Evolutionary conservation across 2,329 filamentous ascomycete genomes (phyloP).

Genomic region (Exutisphaerella laricina): DNA sequence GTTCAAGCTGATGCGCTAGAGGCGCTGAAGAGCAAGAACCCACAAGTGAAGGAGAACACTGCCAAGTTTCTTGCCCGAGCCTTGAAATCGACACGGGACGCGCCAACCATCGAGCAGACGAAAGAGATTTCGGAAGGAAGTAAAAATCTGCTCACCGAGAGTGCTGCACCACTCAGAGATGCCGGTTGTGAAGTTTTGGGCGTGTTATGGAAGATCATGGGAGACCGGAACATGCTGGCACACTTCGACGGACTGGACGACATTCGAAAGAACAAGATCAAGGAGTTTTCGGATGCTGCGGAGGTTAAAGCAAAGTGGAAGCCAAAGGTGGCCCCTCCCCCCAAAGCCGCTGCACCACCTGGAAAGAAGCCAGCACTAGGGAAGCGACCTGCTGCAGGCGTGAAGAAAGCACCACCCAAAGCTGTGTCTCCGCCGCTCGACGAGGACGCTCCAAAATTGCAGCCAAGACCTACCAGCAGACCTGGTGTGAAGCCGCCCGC

Average conservation of each 20-base stretch:
- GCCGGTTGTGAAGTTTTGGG: slow-evolving; percentile 89
- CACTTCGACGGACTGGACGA: slow-evolving; percentile 91
- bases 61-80: slow-evolving; percentile 90
- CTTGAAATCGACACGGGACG: slow-evolving; percentile 73
- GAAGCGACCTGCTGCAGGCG: slow-evolving; percentile 39
- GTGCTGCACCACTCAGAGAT: slow-evolving; percentile 75
- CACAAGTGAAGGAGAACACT: slow-evolving; percentile 92
- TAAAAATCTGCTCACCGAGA: slow-evolving; percentile 87
- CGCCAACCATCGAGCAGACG: slow-evolving; percentile 78
- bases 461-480: slow-evolving; percentile 55
- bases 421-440: slow-evolving; percentile 38
- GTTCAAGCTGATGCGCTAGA: slow-evolving; percentile 86
- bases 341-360: slow-evolving; percentile 49
- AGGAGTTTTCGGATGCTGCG: slow-evolving; percentile 78
- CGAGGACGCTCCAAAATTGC: slow-evolving; percentile 48
- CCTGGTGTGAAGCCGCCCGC: slow-evolving; percentile 39
- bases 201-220: slow-evolving; percentile 97
- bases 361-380: slow-evolving; percentile 49
- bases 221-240: slow-evolving; percentile 89
- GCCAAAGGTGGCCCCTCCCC: slow-evolving; percentile 69
- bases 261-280: slow-evolving; percentile 91
- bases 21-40: slow-evolving; percentile 89
- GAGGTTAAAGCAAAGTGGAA: slow-evolving; percentile 88
- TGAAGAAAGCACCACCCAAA: slow-evolving; percentile 42
- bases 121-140: slow-evolving; percentile 78